These are phyloP conservation scores for Rachicladosporium sp. DNA, from an alignment of 2,329 filamentous ascomycete genomes.

Conservation along the genomic window DNA sequence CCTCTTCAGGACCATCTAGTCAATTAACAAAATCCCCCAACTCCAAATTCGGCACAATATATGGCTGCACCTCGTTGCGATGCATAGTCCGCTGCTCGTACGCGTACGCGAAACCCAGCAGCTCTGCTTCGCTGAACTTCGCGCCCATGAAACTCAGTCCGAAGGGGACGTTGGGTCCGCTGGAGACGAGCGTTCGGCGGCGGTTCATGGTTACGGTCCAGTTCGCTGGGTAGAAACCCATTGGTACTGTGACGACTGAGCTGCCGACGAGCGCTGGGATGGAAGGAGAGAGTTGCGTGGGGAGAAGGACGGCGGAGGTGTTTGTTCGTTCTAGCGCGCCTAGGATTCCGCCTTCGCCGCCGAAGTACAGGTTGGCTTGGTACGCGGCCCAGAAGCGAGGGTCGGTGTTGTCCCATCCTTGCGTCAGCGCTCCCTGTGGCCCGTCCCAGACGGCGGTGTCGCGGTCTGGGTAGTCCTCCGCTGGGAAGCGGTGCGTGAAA, in stretches of 20 bases:
- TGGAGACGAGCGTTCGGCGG: slow-evolving; percentile 40
- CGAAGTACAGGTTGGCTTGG: slow-evolving; percentile 41
- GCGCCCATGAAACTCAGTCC: slow-evolving; percentile 52
- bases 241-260: slow-evolving; percentile 51
- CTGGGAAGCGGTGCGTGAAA: slow-evolving; percentile 42
- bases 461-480: slow-evolving; percentile 50
- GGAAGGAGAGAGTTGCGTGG: slow-evolving; percentile 36
- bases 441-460: slow-evolving; percentile 47
- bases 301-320: slow-evolving; percentile 51
- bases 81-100: slow-evolving; percentile 51
- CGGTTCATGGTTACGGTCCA: slow-evolving; percentile 34
- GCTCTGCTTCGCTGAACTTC: slow-evolving; percentile 47
- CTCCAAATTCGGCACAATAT: slow-evolving; percentile 38
- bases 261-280: slow-evolving; percentile 46
- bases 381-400: slow-evolving; percentile 46
- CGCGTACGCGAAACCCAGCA: slow-evolving; percentile 56
- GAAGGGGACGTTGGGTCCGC: slow-evolving; percentile 45
- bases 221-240: slow-evolving; percentile 43
- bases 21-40: slow-evolving; percentile 29
- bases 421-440: slow-evolving; percentile 38
- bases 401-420: slow-evolving; percentile 44
- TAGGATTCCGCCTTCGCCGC: slow-evolving; percentile 47
- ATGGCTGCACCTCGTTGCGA: slow-evolving; percentile 36
- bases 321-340: slow-evolving; percentile 45
- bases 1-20: too few relatives aligned